Percentiles rank a stretch among this genome's conserved stretches.
These are phyloP conservation scores for Aspergillus olivimuriae DNA, from an alignment of 495 filamentous ascomycete species.

Conservation along the genomic window DNA sequence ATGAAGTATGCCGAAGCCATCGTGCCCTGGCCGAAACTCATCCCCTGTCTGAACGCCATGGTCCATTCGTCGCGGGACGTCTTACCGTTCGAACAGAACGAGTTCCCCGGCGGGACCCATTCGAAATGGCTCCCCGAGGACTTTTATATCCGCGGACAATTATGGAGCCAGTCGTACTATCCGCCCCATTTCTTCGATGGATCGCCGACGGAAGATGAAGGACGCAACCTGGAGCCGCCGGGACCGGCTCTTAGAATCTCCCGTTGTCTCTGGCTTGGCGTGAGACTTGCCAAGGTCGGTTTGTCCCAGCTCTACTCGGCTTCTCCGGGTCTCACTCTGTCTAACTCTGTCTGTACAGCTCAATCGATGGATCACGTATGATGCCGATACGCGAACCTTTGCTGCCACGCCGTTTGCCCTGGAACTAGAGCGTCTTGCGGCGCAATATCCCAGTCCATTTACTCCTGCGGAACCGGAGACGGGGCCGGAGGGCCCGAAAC, in stretches of 20 bases:
- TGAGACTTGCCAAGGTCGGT: conserved; percentile 50
- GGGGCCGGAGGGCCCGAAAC: too few relatives aligned
- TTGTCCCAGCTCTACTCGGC: not conserved
- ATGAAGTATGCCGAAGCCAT: conserved; percentile 45
- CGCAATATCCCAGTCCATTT: conserved; percentile 15
- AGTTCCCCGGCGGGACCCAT: conserved; percentile 49
- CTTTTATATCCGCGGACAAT: conserved; percentile 67
- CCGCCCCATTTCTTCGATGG: conserved; percentile 63
- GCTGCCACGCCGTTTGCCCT: conserved; percentile 24
- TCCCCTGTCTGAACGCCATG: conserved; percentile 61
- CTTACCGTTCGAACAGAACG: conserved; percentile 40
- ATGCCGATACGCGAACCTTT: conserved; percentile 18
- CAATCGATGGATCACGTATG: conserved; percentile 37
- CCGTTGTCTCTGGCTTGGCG: conserved; percentile 68
- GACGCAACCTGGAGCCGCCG: conserved; percentile 62
- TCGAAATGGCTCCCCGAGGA: conserved; percentile 76
- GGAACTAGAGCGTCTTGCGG: conserved; percentile 20
- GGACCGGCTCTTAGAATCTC: conserved; percentile 61
- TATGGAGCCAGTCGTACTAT: conserved; percentile 65
- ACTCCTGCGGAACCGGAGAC: not conserved
- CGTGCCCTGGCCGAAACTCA: conserved; percentile 63
- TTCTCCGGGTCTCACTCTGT: not conserved
- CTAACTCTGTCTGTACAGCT: conserved; percentile 19
- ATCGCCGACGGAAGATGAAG: conserved; percentile 68
- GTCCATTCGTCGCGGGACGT: conserved; percentile 33